These are phyloP conservation scores for Vitis hybrid DNA, from an alignment of 177 flowering plant species.

Conservation along the genomic window DNA sequence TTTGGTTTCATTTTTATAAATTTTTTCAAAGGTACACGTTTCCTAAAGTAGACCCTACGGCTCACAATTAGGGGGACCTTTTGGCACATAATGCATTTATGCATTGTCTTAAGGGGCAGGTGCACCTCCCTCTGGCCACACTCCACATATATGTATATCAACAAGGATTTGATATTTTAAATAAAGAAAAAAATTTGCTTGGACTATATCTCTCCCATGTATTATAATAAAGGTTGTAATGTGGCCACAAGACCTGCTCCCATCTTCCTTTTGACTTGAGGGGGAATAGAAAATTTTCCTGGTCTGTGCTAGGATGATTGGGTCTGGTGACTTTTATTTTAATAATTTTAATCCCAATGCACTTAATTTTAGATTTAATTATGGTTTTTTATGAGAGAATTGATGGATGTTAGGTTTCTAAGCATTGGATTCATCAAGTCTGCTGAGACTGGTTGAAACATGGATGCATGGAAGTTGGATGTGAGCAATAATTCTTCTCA, in stretches of 20 bases:
- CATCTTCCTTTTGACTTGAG: constrained; percentile 15
- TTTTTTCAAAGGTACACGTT: neutral
- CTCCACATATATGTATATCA: neutral
- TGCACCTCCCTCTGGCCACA: constrained; percentile 9
- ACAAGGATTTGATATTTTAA: neutral
- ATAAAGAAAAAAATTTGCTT: neutral
- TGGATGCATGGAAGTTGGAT: too few species aligned
- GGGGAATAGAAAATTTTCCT: constrained; percentile 5
- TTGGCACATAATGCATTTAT: neutral
- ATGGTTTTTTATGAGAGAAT: neutral
- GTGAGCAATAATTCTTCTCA: too few species aligned
- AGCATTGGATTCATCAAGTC: too few species aligned
- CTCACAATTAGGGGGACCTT: neutral
- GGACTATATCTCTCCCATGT: neutral
- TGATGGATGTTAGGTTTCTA: neutral
- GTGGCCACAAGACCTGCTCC: constrained; percentile 2
- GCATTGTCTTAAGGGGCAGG: neutral
- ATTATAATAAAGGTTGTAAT: neutral
- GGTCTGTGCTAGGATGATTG: neutral
- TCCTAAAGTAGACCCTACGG: neutral
- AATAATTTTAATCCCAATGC: constrained; percentile 2
- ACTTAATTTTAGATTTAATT: constrained; percentile 7
- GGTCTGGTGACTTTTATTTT: neutral
- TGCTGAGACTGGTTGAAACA: too few species aligned
- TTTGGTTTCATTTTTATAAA: too few species aligned